Evolutionary conservation across 2,329 filamentous ascomycete genomes (phyloP).

Genomic region (Albophoma yamanashiensis): DNA sequence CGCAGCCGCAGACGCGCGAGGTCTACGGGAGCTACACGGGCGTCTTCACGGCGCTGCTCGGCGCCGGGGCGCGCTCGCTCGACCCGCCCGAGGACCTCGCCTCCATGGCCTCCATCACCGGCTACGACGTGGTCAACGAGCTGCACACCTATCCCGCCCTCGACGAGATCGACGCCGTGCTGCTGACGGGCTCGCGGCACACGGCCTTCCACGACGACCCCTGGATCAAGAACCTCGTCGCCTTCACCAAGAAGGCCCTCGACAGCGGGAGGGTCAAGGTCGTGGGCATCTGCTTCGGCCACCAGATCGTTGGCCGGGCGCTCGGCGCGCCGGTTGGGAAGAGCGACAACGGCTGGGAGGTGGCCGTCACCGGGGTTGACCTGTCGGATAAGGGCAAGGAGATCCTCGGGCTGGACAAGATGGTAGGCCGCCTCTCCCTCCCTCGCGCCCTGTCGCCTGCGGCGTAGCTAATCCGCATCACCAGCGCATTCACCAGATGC

Average conservation of each 20-base stretch:
- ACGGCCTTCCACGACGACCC: slow-evolving; percentile 30
- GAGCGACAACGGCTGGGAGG: slow-evolving; percentile 31
- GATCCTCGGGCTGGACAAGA: slow-evolving; percentile 24
- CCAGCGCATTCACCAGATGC: slow-evolving; percentile 35
- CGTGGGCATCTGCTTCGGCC: slow-evolving; percentile 36
- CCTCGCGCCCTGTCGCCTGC: background rate
- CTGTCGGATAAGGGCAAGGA: slow-evolving; percentile 27
- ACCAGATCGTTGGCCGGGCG: slow-evolving; percentile 35
- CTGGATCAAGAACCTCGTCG: slow-evolving; percentile 32
- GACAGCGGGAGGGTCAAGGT: slow-evolving; percentile 48
- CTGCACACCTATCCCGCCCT: slow-evolving; percentile 59
- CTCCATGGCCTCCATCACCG: slow-evolving; percentile 45
- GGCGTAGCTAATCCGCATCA: background rate
- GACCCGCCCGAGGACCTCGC: slow-evolving; percentile 27
- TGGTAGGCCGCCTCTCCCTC: slow-evolving; percentile 11
- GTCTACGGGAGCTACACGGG: slow-evolving; percentile 65
- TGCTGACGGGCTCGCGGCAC: slow-evolving; percentile 66
- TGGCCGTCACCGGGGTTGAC: slow-evolving; percentile 29
- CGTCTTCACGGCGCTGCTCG: slow-evolving; percentile 53
- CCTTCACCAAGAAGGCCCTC: slow-evolving; percentile 23
- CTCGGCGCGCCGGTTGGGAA: slow-evolving; percentile 25
- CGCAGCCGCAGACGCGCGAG: slow-evolving; percentile 50
- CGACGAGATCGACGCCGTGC: slow-evolving; percentile 66
- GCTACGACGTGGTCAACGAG: slow-evolving; percentile 60
- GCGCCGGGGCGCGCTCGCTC: slow-evolving; percentile 38